Evolutionary conservation across 345 rosid species (phyloP), one percentile per base, ranked within the genome.

Genomic region (Raphanus raphanistrum): DNA sequence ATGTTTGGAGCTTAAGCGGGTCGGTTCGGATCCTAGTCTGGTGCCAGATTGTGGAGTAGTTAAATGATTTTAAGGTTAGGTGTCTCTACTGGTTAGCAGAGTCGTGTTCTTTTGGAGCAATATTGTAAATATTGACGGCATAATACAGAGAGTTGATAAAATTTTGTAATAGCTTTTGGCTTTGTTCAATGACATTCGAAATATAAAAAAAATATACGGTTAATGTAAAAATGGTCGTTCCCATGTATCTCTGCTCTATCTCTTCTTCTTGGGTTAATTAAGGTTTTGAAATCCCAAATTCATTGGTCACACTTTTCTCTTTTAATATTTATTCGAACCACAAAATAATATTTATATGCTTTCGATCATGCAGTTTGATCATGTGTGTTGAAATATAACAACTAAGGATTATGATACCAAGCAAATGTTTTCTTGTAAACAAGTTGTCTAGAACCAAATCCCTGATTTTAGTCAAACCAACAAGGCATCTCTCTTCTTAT

Each of bases 111-210:
- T 50, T 68, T 28, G 60, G 75, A 35, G 38, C 78, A 67, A 62
- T 62, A 68, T 54, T 79, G 82, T 79, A 79, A 79, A 79, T 79
- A 79, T 11, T 55, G 26, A 68, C 38, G 65, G 74, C 21, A 33
- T 13, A 17, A 32, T 66, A 72, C 38, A 73, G 48, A 73, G 61
- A 79, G 79, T 68, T 74, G 75, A n/a, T 66, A 54, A 79, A 73
- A 57, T 68, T 79, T 79, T 79, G 79, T 79, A 63, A 27, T 60
- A 61, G 60, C 43, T 71, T 72, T 73, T 60, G 64, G 74, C 75
- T 68, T 52, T 62, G 78, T 74, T 69, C 2, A 15, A 8, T 67
- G 48, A 45, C 68, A 28, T 41, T 60, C 36, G 4, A 35, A 66
- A 65, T 66, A 59, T 12, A 33, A 71, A 66, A 50, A 58, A 31